Base-by-base conservation (phyloP, 1,284 basidiomycete genomes). In the Athelia sp. region DNA sequence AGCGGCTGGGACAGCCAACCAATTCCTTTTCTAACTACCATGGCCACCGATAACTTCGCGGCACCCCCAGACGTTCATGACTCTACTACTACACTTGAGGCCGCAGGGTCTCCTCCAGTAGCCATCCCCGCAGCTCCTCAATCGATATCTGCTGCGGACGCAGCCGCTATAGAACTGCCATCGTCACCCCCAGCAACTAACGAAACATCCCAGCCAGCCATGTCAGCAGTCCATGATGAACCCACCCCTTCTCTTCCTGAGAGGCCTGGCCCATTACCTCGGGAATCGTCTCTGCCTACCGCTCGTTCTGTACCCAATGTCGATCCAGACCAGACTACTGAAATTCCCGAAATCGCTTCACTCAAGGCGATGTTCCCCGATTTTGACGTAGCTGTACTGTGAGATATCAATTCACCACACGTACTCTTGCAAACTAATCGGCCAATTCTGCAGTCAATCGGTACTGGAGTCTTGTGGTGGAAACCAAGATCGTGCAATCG, bases 361-460 rank as follows among this genome's bases (percentile, higher is more conserved):
- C 68, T 91, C 51, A 79, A 78, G 47, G 75, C 75, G 14, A 86
- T 91, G 75, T 91, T 91, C 61, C 88, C 88, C 14, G 84, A 87
- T 65, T 90, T 88, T 57, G 88, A 91, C 55, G 76, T 81, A 38
- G 58, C 72, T 11, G 66, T 87, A 47, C 64, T 90, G 85, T 87
- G 57, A 24, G 29, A 31, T 19, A 26, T n/a, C 47, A 17, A 50
- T 15, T 21, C 19, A n/a, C 26, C 43, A 17, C n/a, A 38, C 19
- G 26, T 50, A 47, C 46, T 60, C 32, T 54, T 45, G 36, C 18
- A 26, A 47, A n/a, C 43, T 46, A 52, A 1, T 29, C 48, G 32
- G 35, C 29, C 23, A 13, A 9, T 15, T 44, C 32, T 47, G 40
- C 55, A 85, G 84, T 35, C 71, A 76, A 58, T 81, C 79, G 17